These are phyloP conservation scores for Erodium texanum DNA, from an alignment of 441 rosid species.

Conservation along the genomic window DNA sequence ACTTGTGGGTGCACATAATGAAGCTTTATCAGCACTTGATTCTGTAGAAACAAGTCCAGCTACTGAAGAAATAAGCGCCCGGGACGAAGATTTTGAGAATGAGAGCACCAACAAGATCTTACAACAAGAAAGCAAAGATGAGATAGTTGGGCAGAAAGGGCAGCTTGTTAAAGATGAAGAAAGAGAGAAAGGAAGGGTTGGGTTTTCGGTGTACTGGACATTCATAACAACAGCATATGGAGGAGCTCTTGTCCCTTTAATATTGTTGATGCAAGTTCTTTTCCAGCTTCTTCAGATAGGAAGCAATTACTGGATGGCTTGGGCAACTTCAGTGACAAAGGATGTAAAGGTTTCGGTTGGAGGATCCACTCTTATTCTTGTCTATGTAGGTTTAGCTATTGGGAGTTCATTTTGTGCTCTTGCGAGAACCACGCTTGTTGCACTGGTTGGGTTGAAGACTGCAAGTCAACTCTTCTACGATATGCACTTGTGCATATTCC, in stretches of 20 bases:
- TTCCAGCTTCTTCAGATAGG: slow-evolving; percentile 75
- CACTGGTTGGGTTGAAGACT: slow-evolving; percentile 67
- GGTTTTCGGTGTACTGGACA: slow-evolving; percentile 64
- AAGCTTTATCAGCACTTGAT: slow-evolving; percentile 52
- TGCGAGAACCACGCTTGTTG: slow-evolving; percentile 50
- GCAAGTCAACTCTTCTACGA: slow-evolving; percentile 73
- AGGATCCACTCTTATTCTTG: slow-evolving; percentile 39
- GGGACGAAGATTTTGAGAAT: too few species aligned
- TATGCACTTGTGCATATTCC: slow-evolving; percentile 78
- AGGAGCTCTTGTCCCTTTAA: slow-evolving; percentile 74
- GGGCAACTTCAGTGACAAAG: slow-evolving; percentile 68
- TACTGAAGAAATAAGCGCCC: too few species aligned
- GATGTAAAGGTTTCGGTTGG: slow-evolving; percentile 49
- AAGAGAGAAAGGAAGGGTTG: slow-evolving; percentile 82
- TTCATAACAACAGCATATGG: slow-evolving; percentile 70
- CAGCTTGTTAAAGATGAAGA: slow-evolving; percentile 90
- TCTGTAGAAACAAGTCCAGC: slow-evolving; percentile 27
- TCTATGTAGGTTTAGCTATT: slow-evolving; percentile 52
- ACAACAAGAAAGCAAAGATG: slow-evolving; percentile 36
- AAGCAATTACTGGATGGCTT: slow-evolving; percentile 94
- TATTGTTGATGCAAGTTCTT: slow-evolving; percentile 48
- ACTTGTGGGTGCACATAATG: slow-evolving; percentile 74
- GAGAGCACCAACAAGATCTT: too few species aligned
- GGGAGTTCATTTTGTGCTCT: slow-evolving; percentile 72
- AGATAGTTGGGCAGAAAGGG: slow-evolving; percentile 35